A percentile compares a stretch with the other conserved stretches of the same genome.
phyloP scores from a whole-genome alignment of 768 basidiomycete genomes.

The Podaxis pistillaris region DNA sequence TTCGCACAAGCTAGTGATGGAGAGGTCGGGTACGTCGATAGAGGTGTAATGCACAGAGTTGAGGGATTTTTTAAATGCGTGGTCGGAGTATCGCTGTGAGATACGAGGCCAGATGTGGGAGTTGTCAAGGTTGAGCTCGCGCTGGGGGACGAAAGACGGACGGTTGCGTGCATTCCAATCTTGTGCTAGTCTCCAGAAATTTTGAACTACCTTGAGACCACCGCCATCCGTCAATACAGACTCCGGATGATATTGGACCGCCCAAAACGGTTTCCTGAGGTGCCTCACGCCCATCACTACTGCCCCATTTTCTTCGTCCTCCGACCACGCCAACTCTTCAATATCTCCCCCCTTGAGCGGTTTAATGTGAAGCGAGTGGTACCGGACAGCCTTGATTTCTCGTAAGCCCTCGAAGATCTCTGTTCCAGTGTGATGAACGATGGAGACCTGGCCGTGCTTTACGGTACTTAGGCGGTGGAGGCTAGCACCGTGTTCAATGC shows the following conservation, averaged over 20 bases:
- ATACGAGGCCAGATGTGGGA: conserved; percentile 58
- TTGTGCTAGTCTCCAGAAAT: conserved; percentile 74
- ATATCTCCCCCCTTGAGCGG: conserved; percentile 45
- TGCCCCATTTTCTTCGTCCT: conserved; percentile 65
- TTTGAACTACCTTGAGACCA: conserved; percentile 65
- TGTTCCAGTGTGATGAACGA: conserved; percentile 52
- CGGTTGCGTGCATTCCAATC: conserved; percentile 47
- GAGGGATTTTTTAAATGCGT: conserved; percentile 20
- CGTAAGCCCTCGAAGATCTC: conserved; percentile 63
- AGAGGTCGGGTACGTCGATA: conserved; percentile 42
- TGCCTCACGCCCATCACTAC: conserved; percentile 79
- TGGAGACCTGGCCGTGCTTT: conserved; percentile 50
- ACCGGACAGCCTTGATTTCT: conserved; percentile 62
- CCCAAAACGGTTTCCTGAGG: conserved; percentile 69
- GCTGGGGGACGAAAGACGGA: conserved; percentile 39
- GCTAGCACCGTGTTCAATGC: conserved; percentile 58
- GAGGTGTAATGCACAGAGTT: conserved; percentile 30
- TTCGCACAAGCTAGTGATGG: conserved; percentile 54
- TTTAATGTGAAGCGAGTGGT: conserved; percentile 76
- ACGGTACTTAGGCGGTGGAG: conserved; percentile 45
- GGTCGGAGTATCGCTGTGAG: conserved; percentile 24
- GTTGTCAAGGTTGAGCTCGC: conserved; percentile 30
- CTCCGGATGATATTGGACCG: conserved; percentile 89
- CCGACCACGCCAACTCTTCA: conserved; percentile 69
- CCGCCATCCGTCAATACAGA: conserved; percentile 72